Conservation (phyloP, 805 yeast genomes). For the Candida tibetensis region DNA sequence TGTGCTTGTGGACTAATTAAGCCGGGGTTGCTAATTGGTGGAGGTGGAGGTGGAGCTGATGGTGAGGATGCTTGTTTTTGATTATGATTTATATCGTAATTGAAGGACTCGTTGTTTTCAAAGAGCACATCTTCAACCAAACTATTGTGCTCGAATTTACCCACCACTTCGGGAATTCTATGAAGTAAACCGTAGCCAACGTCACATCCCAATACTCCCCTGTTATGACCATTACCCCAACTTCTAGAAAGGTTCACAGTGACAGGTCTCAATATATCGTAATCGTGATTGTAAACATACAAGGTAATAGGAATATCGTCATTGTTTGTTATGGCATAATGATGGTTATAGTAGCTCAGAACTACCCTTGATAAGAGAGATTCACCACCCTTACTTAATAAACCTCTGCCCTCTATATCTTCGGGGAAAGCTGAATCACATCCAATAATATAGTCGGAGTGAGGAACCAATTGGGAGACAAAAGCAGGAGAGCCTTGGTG, state of each 20-base stretch:
- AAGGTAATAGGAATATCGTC: slow-evolving; percentile 40
- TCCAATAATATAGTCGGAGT: slow-evolving; percentile 85
- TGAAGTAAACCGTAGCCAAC: slow-evolving; percentile 92
- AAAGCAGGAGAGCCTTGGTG: slow-evolving; percentile 80
- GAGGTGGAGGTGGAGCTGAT: slow-evolving; percentile 11
- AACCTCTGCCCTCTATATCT: slow-evolving; percentile 55
- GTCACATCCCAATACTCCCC: slow-evolving; percentile 86
- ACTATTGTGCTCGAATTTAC: slow-evolving; percentile 43
- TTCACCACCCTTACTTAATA: slow-evolving; percentile 85
- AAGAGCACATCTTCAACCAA: slow-evolving; percentile 33
- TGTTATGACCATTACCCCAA: slow-evolving; percentile 66
- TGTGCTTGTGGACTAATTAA: slow-evolving; percentile 6
- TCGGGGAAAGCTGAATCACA: slow-evolving; percentile 55
- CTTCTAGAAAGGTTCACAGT: slow-evolving; percentile 60
- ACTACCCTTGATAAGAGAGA: slow-evolving; percentile 68
- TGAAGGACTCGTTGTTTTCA: slow-evolving; percentile 22
- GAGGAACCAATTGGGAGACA: slow-evolving; percentile 76
- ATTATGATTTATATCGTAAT: slow-evolving; percentile 11
- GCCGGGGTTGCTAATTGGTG: slow-evolving; percentile 2
- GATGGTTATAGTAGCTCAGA: slow-evolving; percentile 52
- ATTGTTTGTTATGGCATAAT: slow-evolving; percentile 27
- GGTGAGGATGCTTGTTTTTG: slow-evolving; percentile 4
- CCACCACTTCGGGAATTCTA: slow-evolving; percentile 69
- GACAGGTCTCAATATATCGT: slow-evolving; percentile 82
- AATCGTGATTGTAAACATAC: slow-evolving; percentile 81